Conservation (phyloP, 352 stramenopile species). For the Globisporangium camurandrum region DNA sequence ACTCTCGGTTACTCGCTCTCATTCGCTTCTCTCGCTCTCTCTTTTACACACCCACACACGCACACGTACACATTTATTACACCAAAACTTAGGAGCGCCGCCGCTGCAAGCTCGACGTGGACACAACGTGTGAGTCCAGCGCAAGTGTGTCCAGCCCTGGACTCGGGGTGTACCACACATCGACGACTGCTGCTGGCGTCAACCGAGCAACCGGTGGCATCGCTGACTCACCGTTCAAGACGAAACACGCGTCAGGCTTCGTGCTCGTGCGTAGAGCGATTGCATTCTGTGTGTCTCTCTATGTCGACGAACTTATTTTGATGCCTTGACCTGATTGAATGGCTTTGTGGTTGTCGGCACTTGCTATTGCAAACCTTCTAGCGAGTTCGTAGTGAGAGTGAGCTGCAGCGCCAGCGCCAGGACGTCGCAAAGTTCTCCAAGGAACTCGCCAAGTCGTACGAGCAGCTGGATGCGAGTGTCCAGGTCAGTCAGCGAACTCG, state of each 20-base stretch:
- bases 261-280: constrained; percentile 15
- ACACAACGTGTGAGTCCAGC: not conserved
- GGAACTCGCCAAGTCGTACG: constrained; percentile 47
- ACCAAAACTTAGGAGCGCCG: no score
- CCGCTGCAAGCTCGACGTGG: not conserved
- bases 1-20: no score
- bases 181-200: constrained; percentile 10
- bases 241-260: constrained; percentile 27
- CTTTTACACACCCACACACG: no score
- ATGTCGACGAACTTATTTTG: not conserved
- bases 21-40: no score
- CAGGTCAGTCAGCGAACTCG: constrained; percentile 14
- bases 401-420: constrained; percentile 21
- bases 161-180: constrained; percentile 16
- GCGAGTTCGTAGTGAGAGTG: constrained; percentile 30
- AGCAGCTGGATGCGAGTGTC: constrained; percentile 25
- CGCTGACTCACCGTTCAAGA: constrained; percentile 16
- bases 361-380: no score
- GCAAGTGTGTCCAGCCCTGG: constrained; percentile 4
- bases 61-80: no score
- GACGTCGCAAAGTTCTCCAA: constrained; percentile 29
- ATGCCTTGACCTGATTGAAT: no score
- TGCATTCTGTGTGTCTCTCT: not conserved
- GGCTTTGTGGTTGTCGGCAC: not conserved
- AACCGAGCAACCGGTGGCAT: constrained; percentile 11